Evolutionary conservation across 768 basidiomycete species (phyloP), one percentile per base, ranked within the genome.

Genomic region (Leucogyrophana mollusca): DNA sequence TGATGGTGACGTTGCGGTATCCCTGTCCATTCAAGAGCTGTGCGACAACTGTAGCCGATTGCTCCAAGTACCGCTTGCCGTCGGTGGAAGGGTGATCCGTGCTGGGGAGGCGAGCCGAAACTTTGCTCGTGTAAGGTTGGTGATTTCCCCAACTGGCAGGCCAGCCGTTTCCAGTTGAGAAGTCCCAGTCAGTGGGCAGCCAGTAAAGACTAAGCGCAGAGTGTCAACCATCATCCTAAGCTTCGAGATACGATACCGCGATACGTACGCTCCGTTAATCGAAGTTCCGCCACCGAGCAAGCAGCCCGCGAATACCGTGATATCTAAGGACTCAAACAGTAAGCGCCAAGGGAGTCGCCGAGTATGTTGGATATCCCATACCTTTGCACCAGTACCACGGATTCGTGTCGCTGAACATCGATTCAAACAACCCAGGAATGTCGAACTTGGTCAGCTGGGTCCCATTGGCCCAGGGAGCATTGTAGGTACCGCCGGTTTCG

Each of bases 341-440:
- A 23, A 4, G 13, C 16, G n/a, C 4, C 10, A 40, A 37, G 6
- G 9, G 8, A 21, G n/a, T 37, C 7, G 9, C 9, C 16, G n/a
- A 37, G n/a, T 10, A n/a, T 27, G 1, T 9, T n/a, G 32, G 30
- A n/a, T 4, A 24, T 14, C 7, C 30, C 56, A 21, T 44, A 74
- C 77, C 79, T 62, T 79, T 81, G 65, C 82, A 85, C 79, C 79
- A 85, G 75, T 77, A 85, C 64, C 71, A 83, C 2, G 71, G 66
- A 52, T 80, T 73, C 33, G 66, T 56, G 45, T 81, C 79, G 13
- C 73, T 69, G 65, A 85, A 85, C 78, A 83, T 77, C 34, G 78
- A 76, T 64, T 85, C 54, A 56, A 83, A 85, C 34, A 82, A 56
- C 53, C 83, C 82, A 17, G 82, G 82, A 45, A 82, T 66, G 52